Conservation (phyloP, 2,329 filamentous ascomycete species). For the Lomentospora prolificans region DNA sequence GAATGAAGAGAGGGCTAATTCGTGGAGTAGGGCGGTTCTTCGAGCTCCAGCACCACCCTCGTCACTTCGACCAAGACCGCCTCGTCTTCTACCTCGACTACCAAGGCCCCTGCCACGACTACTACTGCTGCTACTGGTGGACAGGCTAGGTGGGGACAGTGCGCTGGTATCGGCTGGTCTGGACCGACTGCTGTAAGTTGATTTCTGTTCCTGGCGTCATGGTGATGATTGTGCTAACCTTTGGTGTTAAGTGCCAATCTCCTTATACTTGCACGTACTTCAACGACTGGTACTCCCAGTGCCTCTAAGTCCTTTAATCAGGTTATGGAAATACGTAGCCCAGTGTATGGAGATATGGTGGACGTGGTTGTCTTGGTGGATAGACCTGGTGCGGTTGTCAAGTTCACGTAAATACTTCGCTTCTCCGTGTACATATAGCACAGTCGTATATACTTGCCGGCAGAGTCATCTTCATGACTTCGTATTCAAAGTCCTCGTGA, state of each 20-base stretch:
- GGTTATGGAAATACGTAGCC: no score
- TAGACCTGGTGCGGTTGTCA: no score
- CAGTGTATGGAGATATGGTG: no score
- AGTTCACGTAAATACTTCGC: neutral
- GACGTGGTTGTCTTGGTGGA: no score
- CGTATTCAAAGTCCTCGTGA: no score
- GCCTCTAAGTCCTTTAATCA: neutral
- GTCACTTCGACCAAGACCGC: neutral
- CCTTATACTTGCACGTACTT: neutral
- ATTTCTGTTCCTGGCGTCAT: neutral
- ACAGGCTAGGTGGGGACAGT: neutral
- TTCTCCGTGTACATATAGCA: neutral
- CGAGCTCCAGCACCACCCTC: neutral
- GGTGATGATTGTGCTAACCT: neutral
- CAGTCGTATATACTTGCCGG: neutral
- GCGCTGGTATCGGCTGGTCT: neutral
- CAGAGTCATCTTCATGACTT: neutral
- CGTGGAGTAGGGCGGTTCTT: no score
- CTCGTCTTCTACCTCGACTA: neutral
- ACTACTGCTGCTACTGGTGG: neutral
- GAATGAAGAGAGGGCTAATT: no score
- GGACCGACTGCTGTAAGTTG: neutral
- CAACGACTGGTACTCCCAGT: constrained; percentile 1
- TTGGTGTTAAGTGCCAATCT: constrained; percentile 1
- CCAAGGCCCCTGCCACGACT: neutral